phyloP scores from a whole-genome alignment of 1,284 basidiomycete species.

The Boletus sp. region DNA sequence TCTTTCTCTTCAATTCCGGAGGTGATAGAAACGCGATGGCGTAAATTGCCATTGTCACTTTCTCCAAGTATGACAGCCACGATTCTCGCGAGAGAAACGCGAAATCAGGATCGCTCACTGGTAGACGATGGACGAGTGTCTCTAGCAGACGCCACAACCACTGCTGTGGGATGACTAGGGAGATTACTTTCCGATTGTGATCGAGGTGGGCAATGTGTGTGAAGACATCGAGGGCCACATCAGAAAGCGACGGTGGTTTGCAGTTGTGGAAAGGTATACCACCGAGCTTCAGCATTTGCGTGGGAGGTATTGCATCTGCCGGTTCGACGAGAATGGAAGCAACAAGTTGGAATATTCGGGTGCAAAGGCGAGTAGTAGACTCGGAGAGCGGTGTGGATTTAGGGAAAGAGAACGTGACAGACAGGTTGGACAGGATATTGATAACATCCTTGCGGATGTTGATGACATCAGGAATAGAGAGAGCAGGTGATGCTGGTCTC shows the following conservation, averaged over 20 bases:
- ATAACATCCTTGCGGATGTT: constrained; percentile 77
- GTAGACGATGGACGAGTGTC: constrained; percentile 77
- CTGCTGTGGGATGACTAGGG: constrained; percentile 52
- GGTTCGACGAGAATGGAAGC: constrained; percentile 76
- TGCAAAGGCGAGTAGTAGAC: constrained; percentile 41
- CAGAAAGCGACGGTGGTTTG: constrained; percentile 60
- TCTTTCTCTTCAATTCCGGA: constrained; percentile 61
- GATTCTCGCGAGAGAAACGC: constrained; percentile 59
- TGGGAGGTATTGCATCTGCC: constrained; percentile 59
- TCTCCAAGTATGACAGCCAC: constrained; percentile 80
- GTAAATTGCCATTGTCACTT: constrained; percentile 77
- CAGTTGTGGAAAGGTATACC: constrained; percentile 42
- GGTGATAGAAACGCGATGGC: constrained; percentile 83
- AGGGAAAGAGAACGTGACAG: constrained; percentile 48
- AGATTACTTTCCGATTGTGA: constrained; percentile 73
- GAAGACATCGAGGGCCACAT: constrained; percentile 81
- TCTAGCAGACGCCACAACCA: constrained; percentile 64
- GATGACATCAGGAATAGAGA: constrained; percentile 71
- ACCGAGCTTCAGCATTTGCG: constrained; percentile 50
- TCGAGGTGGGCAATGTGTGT: constrained; percentile 75
- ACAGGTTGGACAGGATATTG: constrained; percentile 68
- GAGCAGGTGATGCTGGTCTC: constrained; percentile 47
- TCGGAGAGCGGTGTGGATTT: constrained; percentile 36
- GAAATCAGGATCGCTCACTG: constrained; percentile 75
- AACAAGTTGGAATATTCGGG: constrained; percentile 64